A percentile compares a stretch with the other conserved stretches of the same genome.
These are phyloP conservation scores for Castanea crenata DNA, from an alignment of 306 rosid genomes.

Conservation along the genomic window DNA sequence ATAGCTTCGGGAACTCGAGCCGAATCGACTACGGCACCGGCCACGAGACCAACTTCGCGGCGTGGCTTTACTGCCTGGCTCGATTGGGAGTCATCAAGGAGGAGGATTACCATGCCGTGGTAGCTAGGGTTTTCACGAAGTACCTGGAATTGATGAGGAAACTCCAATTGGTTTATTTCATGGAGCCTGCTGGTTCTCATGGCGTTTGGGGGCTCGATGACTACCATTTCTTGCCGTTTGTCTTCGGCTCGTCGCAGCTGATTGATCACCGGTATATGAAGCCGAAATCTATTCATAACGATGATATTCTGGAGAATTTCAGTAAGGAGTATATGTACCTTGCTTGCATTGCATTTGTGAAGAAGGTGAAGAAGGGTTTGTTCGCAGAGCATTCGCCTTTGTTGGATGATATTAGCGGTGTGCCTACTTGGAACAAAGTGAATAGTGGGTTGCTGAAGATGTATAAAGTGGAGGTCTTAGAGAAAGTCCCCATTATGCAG, in stretches of 20 bases:
- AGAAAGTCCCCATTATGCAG: slow-evolving; percentile 98
- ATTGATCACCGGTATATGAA: slow-evolving; percentile 91
- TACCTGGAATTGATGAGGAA: slow-evolving; percentile 89
- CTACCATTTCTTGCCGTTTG: slow-evolving; percentile 79
- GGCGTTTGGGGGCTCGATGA: slow-evolving; percentile 99
- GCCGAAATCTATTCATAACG: slow-evolving; percentile 90
- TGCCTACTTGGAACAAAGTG: slow-evolving; percentile 91
- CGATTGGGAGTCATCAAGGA: slow-evolving; percentile 63
- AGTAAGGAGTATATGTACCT: slow-evolving; percentile 72
- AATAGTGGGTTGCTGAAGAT: slow-evolving; percentile 92
- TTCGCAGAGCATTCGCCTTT: slow-evolving; percentile 97
- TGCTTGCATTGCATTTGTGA: slow-evolving; percentile 62
- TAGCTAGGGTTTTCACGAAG: slow-evolving; percentile 66
- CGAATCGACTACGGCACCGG: slow-evolving; percentile 96
- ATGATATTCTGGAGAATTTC: slow-evolving; percentile 83
- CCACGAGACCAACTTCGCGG: slow-evolving; percentile 90
- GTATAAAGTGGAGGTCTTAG: slow-evolving; percentile 97
- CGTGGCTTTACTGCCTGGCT: slow-evolving; percentile 83
- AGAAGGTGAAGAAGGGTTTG: slow-evolving; percentile 92
- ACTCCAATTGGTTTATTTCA: slow-evolving; percentile 66
- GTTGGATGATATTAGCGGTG: slow-evolving; percentile 97
- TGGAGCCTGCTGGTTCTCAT: slow-evolving; percentile 98
- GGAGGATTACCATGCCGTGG: slow-evolving; percentile 71
- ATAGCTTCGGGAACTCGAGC: slow-evolving; percentile 77
- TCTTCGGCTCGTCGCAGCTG: slow-evolving; percentile 92